These are phyloP conservation scores for Tanacetum coccineum DNA, from an alignment of 129 eudicot species.

Conservation along the genomic window DNA sequence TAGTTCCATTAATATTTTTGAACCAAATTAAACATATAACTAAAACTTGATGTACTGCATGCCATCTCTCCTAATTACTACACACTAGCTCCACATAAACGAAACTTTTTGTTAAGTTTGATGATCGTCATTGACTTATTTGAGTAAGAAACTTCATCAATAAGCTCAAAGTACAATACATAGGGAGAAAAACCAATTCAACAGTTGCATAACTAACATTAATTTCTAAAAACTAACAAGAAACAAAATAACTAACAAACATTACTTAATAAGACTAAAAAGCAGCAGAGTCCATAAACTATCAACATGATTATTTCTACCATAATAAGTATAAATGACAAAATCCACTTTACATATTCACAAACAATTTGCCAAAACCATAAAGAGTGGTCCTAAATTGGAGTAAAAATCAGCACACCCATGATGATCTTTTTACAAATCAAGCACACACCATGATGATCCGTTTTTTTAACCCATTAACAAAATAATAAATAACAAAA, in stretches of 20 bases:
- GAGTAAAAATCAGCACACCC: too few species aligned
- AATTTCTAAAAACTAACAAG: constrained; percentile 22
- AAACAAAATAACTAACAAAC: constrained; percentile 22
- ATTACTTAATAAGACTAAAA: constrained; percentile 13
- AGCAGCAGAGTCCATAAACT: not conserved
- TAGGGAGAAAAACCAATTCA: constrained; percentile 7
- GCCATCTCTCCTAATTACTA: constrained; percentile 19
- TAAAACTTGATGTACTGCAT: not conserved
- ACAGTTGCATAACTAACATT: constrained; percentile 17
- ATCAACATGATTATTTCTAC: constrained; percentile 1
- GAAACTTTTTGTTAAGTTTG: constrained; percentile 5
- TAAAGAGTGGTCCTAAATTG: too few species aligned
- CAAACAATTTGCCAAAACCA: not conserved
- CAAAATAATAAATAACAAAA: too few species aligned
- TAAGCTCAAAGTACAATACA: not conserved
- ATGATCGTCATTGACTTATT: constrained; percentile 15
- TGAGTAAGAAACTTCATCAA: not conserved
- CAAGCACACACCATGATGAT: too few species aligned
- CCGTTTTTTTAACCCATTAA: too few species aligned
- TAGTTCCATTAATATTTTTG: not conserved
- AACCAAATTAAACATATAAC: not conserved
- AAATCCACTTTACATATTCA: constrained; percentile 14
- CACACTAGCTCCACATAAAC: constrained; percentile 2
- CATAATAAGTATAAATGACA: not conserved
- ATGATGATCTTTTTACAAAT: too few species aligned